Conservation (phyloP, 371 early-diverging fungal species). For the Mucor ambiguus region DNA sequence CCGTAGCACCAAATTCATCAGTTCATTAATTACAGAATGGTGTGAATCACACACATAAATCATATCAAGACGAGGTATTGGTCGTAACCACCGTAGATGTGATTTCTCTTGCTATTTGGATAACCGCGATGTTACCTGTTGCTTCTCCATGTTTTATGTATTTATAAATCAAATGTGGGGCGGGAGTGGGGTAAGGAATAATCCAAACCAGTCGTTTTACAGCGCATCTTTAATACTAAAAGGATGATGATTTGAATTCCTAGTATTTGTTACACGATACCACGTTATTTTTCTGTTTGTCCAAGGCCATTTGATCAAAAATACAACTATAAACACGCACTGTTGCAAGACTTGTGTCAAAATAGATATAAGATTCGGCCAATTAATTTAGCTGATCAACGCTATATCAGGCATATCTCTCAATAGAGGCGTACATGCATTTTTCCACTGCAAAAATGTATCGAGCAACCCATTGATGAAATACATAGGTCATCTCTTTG, state of each 20-base stretch:
- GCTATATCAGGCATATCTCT: constrained; percentile 18
- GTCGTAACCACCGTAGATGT: not conserved
- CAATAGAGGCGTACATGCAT: not conserved
- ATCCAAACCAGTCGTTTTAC: constrained; percentile 16
- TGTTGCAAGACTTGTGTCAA: constrained; percentile 2
- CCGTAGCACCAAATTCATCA: constrained; percentile 3
- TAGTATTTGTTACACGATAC: constrained; percentile 10
- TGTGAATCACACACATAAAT: not conserved
- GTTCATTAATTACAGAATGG: not conserved
- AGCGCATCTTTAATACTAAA: not conserved
- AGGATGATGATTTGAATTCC: not conserved
- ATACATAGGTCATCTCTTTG: constrained; percentile 2
- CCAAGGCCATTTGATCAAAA: constrained; percentile 5
- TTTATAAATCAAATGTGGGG: not conserved
- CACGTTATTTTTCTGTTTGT: constrained; percentile 13
- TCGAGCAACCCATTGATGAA: not conserved
- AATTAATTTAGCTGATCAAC: not conserved
- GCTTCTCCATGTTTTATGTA: not conserved
- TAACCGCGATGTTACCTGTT: not conserved
- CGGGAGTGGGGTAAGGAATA: constrained; percentile 2
- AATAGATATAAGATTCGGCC: not conserved
- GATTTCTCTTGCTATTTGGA: not conserved
- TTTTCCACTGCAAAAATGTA: not conserved
- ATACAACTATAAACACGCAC: not conserved
- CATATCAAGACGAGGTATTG: not conserved